These are phyloP conservation scores for Aspergillus sp. DNA, from an alignment of 2,329 filamentous ascomycete genomes.

Conservation along the genomic window DNA sequence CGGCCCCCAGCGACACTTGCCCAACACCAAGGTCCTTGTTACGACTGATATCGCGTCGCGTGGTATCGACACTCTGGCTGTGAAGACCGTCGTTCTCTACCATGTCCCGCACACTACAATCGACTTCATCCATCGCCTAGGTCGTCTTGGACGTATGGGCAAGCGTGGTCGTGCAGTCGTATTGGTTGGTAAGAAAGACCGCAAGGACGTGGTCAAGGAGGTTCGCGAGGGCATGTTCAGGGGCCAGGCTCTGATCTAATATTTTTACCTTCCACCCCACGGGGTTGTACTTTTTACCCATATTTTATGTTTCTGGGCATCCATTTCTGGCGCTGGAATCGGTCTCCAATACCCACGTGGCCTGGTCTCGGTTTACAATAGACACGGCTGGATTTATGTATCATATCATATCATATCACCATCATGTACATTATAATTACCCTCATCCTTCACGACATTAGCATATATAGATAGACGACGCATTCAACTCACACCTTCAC, in stretches of 20 bases:
- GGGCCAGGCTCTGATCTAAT: slow-evolving; percentile 72
- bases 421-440: slow-evolving; percentile 1
- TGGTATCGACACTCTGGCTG: slow-evolving; percentile 90
- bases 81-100: slow-evolving; percentile 88
- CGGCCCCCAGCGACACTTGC: slow-evolving; percentile 51
- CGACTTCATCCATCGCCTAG: slow-evolving; percentile 95
- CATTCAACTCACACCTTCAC: background rate
- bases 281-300: background rate
- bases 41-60: slow-evolving; percentile 90
- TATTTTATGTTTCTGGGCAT: background rate
- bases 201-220: slow-evolving; percentile 86
- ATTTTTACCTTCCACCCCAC: background rate
- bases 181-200: slow-evolving; percentile 82
- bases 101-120: slow-evolving; percentile 98
- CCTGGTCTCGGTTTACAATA: background rate
- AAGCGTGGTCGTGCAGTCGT: slow-evolving; percentile 86
- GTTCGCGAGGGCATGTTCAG: slow-evolving; percentile 87
- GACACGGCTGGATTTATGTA: background rate
- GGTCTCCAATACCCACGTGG: slow-evolving; percentile 10
- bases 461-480: background rate
- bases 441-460: background rate
- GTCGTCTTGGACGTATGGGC: slow-evolving; percentile 89
- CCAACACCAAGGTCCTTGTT: slow-evolving; percentile 86
- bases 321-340: slow-evolving; percentile 8
- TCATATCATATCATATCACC: slow-evolving; percentile 12